Evolutionary conservation across 176 grass and related monocot genomes (phyloP), one percentile per base, ranked within the genome.

Genomic region (Avena eriantha): DNA sequence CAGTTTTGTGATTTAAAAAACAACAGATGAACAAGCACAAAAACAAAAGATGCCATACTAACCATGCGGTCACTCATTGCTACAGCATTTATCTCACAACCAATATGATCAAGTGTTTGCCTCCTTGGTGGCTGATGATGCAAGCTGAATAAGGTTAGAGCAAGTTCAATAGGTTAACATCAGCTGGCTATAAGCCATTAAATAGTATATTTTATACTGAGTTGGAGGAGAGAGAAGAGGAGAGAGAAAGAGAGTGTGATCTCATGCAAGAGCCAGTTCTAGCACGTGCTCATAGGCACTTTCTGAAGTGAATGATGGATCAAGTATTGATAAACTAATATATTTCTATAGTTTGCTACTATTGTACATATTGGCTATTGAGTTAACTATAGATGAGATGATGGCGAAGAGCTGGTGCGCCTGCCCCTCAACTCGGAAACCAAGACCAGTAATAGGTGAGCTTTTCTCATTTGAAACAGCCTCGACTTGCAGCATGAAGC

Each of bases 11-110:
- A 83, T 73, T 10, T 29, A 21, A 73, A 21, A 55, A 72, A 41
- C 36, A 78, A 69, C 19, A 60, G 59, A 83, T 53, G 5, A 64
- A 56, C 29, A 58, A 58, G 74, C 4, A 10, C 13, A 81, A 81
- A 84, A 86, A 46, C 33, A 79, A 50, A 79, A 83, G 29, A 73
- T 85, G 19, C 15, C 54, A 88, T 81, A 45, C 79, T 91, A 93
- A 98, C 97, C 90, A 92, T 90, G 31, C 85, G 87, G 54, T 96
- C 97, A 85, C 90, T 99, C 97, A 96, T 96, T 39, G 88, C 87
- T 36, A 93, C 89, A 74, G 77, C 94, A 94, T 96, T 93, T 58
- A 66, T 75, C 85, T 90, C 76, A 47, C 92, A 94, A 73, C 97
- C 92, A 88, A 96, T 96, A 36, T 94, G 90, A 91, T 99, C 94